Evolutionary conservation across 2,329 filamentous ascomycete genomes (phyloP), one percentile per base, ranked within the genome.

Genomic region (Westerdykella aurantiaca): DNA sequence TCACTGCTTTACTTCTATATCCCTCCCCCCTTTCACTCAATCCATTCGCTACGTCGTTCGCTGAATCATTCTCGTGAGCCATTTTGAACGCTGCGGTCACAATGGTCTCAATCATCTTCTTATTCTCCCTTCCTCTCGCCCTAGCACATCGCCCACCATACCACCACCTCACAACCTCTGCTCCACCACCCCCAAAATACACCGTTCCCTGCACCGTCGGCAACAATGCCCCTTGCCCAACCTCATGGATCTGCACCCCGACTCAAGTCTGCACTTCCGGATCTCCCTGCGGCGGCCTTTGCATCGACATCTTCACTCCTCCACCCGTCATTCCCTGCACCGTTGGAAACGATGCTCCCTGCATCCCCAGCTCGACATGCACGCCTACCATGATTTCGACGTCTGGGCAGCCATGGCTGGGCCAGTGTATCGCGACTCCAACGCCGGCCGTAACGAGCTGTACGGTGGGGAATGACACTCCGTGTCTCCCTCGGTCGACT

Each of bases 381-480:
- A 46, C 43, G 1, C 47, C 47, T 12, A 49, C 43, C 6, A 34
- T 35, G 35, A 22, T 39, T 6, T 39, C 18, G 3, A 46, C 44
- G 13, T n/a, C 22, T 34, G 44, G 40, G 9, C 38, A 25, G 13
- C 45, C 45, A 2, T 45, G 41, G 31, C 16, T 35, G 6, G 42
- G 42, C 13, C 42, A 37, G 16, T 48, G 42, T 29, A 45, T 45
- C 13, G 33, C 23, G 4, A 41, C n/a, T 6, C 41, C 37, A 13
- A 39, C 41, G 2, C 41, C 38, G 4, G 12, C 31, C 7, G 31
- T 33, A 11, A 39, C 38, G 9, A 31, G 39, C 16, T 50, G 47
- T 33, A 50, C 45, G 7, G 45, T 49, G 3, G 47, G 49, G 5
- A 44, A 44, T 34, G 39, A 50, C 31, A n/a, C 18, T 4, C 47